Evolutionary conservation across 148 eudicot species (phyloP), one percentile per base, ranked within the genome.

Genomic region (Nyssa sinensis): DNA sequence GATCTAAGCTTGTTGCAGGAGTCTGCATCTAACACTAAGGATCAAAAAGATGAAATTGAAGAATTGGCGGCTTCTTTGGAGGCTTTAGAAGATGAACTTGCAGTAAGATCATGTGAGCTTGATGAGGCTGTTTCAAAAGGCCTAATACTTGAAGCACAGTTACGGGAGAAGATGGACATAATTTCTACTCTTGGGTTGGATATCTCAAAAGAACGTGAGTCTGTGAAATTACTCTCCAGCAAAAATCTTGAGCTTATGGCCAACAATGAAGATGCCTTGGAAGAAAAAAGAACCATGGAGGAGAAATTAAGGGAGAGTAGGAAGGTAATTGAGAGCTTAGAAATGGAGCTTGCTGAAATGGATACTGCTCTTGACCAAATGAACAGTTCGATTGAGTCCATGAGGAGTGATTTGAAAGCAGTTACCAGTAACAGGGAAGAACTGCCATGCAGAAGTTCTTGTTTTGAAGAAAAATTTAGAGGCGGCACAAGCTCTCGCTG

Each of bases 1-100:
- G 99, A 95, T 78, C 74, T 95, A 39, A 89, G 89, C 23, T 80
- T 93, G 74, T 82, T 95, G 81, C 99, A 90, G 75, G 99, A 95
- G 77, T 84, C 90, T 69, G 83, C 88, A 58, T 88, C 93, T 37
- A 83, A 65, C 73, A 75, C 73, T 51, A 84, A 80, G 79, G 96
- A 87, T 71, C 89, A 87, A 55, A 88, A 88, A 78, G 93, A 82
- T 74, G 89, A 85, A 71, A 87, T 86, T 66, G 85, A 89, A 77
- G 79, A 80, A 74, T 63, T 95, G 59, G 33, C 39, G 28, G 84
- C 82, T 71, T 80, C 83, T 63, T 64, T 90, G 66, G 76, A 80
- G 74, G 80, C 82, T 79, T 75, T 84, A 71, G 94, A 89, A 69
- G 61, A 80, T 44, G 93, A 89, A 68, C 84, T 88, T 33, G 78